Conservation (phyloP, 345 rosid genomes). For the Ailanthus altissimus region DNA sequence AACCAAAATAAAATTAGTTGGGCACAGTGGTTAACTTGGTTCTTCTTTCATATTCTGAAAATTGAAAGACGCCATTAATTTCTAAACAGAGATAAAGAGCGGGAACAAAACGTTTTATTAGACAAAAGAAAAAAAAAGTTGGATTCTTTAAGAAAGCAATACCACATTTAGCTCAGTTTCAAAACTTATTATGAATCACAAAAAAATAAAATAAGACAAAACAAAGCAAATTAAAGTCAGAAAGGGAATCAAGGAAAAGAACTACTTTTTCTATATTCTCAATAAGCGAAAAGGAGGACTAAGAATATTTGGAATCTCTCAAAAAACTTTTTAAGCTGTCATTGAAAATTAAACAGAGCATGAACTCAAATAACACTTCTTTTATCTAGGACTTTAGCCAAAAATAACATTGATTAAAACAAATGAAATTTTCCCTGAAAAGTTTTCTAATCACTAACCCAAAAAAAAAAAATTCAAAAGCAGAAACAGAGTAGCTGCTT, state of each 20-base stretch:
- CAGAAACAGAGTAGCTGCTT: not conserved
- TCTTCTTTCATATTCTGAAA: not conserved
- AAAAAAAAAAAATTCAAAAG: not conserved
- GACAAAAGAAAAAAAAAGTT: not conserved
- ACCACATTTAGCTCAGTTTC: slow-evolving; percentile 8
- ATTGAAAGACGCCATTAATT: not conserved
- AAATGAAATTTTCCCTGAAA: not conserved
- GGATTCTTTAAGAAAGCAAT: slow-evolving; percentile 20
- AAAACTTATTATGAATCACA: not conserved
- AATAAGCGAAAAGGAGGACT: slow-evolving; percentile 19
- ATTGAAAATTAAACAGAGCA: slow-evolving; percentile 11
- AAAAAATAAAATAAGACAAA: too few relatives aligned
- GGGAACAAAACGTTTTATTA: not conserved
- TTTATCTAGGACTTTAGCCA: not conserved
- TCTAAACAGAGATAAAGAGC: not conserved
- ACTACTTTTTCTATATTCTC: slow-evolving; percentile 2
- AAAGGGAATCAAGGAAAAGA: not conserved
- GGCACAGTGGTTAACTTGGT: not conserved
- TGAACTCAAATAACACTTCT: not conserved
- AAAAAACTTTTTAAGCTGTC: not conserved
- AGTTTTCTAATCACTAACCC: not conserved
- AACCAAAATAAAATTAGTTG: not conserved
- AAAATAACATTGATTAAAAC: not conserved
- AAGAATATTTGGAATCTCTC: slow-evolving; percentile 29
- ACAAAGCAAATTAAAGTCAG: slow-evolving; percentile 1